Evolutionary conservation across 1,284 basidiomycete genomes (phyloP).

Genomic region (Austropuccinia psidii): DNA sequence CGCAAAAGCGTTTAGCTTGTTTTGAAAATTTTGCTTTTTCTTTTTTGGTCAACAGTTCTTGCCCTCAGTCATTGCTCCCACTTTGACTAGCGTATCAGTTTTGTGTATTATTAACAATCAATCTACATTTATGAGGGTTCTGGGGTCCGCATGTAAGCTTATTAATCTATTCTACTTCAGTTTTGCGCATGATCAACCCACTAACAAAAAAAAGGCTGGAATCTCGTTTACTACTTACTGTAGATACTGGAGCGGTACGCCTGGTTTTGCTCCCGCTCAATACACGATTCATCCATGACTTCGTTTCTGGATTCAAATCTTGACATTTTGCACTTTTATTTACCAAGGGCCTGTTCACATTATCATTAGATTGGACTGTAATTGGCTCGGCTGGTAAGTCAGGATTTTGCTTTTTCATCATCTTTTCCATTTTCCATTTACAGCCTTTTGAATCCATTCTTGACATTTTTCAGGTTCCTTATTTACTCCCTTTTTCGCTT

Average conservation of each 20-base stretch:
- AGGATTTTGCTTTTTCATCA: neutral
- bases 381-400: slow-evolving; percentile 31
- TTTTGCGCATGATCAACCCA: too few species aligned
- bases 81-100: slow-evolving; percentile 46
- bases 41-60: slow-evolving; percentile 41
- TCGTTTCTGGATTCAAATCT: neutral
- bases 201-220: too few species aligned
- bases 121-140: slow-evolving; percentile 31
- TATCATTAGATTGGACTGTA: slow-evolving; percentile 33
- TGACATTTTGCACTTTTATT: neutral
- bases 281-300: neutral
- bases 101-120: slow-evolving; percentile 46
- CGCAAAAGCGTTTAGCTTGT: neutral
- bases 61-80: slow-evolving; percentile 45
- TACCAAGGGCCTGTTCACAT: slow-evolving; percentile 22
- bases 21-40: neutral
- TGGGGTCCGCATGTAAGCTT: slow-evolving; percentile 35
- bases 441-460: too few species aligned
- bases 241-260: slow-evolving; percentile 34
- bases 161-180: neutral
- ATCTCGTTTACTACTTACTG: neutral
- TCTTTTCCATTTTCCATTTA: too few species aligned
- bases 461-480: slow-evolving; percentile 12
- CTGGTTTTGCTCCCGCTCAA: neutral
- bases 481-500: slow-evolving; percentile 32